phyloP scores from a whole-genome alignment of 2,329 filamentous ascomycete genomes.

The Alternaria brassicicola region DNA sequence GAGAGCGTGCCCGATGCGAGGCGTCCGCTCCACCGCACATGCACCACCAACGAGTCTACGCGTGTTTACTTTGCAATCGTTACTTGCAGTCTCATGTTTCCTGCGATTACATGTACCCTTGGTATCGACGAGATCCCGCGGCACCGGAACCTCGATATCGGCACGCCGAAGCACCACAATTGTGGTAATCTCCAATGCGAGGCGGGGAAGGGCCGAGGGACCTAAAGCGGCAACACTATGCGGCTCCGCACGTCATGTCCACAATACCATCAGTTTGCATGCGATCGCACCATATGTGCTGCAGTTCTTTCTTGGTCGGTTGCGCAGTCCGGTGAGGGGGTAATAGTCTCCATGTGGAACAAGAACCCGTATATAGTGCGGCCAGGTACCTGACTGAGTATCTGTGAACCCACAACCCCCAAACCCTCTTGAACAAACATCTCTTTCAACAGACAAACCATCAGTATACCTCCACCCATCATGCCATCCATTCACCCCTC shows the following conservation, averaged over 20 bases:
- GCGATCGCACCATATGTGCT: conserved; percentile 13
- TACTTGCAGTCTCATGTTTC: not conserved
- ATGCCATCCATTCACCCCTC: conserved; percentile 63
- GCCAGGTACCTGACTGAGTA: not conserved
- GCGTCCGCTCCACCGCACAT: not conserved
- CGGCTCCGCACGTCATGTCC: conserved; percentile 21
- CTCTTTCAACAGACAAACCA: not conserved
- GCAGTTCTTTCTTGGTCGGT: conserved; percentile 10
- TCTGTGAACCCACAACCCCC: not conserved
- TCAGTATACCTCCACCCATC: conserved; percentile 14
- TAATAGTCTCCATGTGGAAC: not conserved
- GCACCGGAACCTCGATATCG: not conserved
- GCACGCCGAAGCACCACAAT: not conserved
- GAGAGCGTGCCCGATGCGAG: not conserved
- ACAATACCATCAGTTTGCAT: conserved; percentile 9
- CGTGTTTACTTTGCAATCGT: not conserved
- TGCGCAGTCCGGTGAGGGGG: conserved; percentile 18
- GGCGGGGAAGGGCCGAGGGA: conserved; percentile 20
- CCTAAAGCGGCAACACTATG: conserved; percentile 21
- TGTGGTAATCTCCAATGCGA: not conserved
- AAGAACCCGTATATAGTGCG: conserved; percentile 3
- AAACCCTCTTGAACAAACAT: not conserved
- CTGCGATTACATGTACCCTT: not conserved
- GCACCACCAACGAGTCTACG: not conserved
- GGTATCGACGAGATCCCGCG: not conserved